Evolutionary conservation across 1,284 basidiomycete genomes (phyloP).

Genomic region (Phylloporus gajari): DNA sequence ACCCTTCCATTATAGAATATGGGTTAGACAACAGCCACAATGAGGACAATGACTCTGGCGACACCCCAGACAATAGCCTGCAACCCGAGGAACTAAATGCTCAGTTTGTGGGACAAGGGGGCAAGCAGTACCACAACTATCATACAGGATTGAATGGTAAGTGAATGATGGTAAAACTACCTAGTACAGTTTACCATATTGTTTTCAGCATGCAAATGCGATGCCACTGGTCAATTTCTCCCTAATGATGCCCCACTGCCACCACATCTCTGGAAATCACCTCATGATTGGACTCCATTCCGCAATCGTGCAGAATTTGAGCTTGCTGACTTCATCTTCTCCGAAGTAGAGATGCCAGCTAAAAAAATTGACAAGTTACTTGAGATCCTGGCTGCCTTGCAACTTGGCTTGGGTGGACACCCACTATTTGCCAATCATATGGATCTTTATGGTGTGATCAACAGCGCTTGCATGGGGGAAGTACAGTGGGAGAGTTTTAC

Average conservation of each 20-base stretch:
- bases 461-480: too few relatives aligned
- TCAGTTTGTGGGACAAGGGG: not conserved
- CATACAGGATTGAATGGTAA: not conserved
- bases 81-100: not conserved
- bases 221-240: conserved; percentile 1
- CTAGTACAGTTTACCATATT: too few relatives aligned
- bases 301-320: conserved; percentile 10
- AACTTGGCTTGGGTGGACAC: not conserved
- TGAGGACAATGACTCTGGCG: not conserved
- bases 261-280: not conserved
- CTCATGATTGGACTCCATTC: conserved; percentile 21
- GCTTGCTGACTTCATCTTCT: conserved; percentile 28
- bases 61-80: not conserved
- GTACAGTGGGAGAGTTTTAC: too few relatives aligned
- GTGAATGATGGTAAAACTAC: too few relatives aligned
- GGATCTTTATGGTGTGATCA: too few relatives aligned
- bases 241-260: not conserved
- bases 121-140: not conserved
- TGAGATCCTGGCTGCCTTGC: conserved; percentile 37
- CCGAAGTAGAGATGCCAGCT: conserved; percentile 35
- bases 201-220: not conserved
- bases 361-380: conserved; percentile 38
- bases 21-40: too few relatives aligned
- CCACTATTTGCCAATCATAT: not conserved
- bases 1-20: too few relatives aligned